Conservation (phyloP, 2,329 filamentous ascomycete genomes). For the Diplodia seriata region DNA sequence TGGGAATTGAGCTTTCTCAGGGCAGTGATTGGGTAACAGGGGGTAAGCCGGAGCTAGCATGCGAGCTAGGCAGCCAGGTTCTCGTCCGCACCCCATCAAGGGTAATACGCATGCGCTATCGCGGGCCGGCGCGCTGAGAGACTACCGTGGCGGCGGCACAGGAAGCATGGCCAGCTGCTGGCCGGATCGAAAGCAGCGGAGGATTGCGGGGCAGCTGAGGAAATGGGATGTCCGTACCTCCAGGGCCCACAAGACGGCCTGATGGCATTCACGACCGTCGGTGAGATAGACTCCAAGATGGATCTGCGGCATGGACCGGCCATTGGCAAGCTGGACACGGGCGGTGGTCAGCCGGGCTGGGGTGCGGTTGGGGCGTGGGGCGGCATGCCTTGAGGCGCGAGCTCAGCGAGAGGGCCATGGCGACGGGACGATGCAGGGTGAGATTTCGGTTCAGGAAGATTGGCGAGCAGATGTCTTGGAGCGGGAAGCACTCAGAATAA, state of each 20-base stretch:
- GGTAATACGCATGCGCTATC: not conserved
- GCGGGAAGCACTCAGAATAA: constrained; percentile 37
- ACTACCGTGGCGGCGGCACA: not conserved
- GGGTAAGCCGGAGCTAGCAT: constrained; percentile 31
- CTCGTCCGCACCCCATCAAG: not conserved
- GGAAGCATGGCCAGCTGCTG: not conserved
- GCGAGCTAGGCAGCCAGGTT: constrained; percentile 16
- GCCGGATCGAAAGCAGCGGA: not conserved
- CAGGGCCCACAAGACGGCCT: constrained; percentile 65
- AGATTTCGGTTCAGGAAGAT: constrained; percentile 23
- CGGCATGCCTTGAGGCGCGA: constrained; percentile 51
- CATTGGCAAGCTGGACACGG: constrained; percentile 61
- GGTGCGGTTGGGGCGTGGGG: constrained; percentile 1
- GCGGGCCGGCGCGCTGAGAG: not conserved
- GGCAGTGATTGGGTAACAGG: not conserved
- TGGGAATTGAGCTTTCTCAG: constrained; percentile 1
- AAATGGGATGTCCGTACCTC: constrained; percentile 43
- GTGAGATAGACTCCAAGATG: constrained; percentile 79
- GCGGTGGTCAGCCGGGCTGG: constrained; percentile 37
- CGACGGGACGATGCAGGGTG: constrained; percentile 14
- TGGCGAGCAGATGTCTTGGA: constrained; percentile 31
- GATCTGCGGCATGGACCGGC: constrained; percentile 71
- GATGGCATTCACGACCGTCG: constrained; percentile 64
- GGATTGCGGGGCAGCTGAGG: constrained; percentile 2
- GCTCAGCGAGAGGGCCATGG: constrained; percentile 47